Evolutionary conservation across 352 stramenopile genomes (phyloP).

Genomic region (Phytophthora pisi): DNA sequence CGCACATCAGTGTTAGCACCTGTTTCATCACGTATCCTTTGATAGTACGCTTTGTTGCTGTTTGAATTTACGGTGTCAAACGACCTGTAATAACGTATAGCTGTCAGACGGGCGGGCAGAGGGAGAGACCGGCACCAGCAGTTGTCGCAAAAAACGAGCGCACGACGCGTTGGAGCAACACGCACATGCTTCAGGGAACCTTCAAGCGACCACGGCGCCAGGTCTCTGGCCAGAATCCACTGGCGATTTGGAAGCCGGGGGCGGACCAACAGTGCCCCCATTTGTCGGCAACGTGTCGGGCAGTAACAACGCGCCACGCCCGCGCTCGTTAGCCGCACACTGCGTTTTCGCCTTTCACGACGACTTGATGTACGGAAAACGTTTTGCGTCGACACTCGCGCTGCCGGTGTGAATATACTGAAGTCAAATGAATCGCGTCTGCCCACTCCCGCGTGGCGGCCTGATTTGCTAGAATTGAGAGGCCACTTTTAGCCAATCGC

Average conservation of each 20-base stretch:
- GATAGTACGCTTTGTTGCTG: no score
- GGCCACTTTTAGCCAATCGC: conserved; percentile 18
- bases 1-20: no score
- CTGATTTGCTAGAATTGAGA: conserved; percentile 21
- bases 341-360: neutral
- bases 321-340: no score
- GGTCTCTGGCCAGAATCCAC: conserved; percentile 30
- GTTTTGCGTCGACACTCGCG: conserved; percentile 22
- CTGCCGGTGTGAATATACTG: conserved; percentile 12
- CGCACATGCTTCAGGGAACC: neutral
- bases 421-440: conserved; percentile 31
- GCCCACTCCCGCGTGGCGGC: conserved; percentile 13
- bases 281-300: conserved; percentile 1
- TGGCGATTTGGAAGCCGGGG: conserved; percentile 33
- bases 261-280: conserved; percentile 29
- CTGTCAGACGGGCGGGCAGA: neutral
- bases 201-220: conserved; percentile 11
- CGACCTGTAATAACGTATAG: neutral
- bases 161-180: conserved; percentile 26
- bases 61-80: no score
- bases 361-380: conserved; percentile 7
- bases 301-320: neutral
- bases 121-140: conserved; percentile 27
- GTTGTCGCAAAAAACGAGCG: conserved; percentile 34
- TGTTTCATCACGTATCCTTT: no score